Evolutionary conservation across 2,329 filamentous ascomycete species (phyloP), one percentile per base, ranked within the genome.

Genomic region (Hypoxylon sp.): DNA sequence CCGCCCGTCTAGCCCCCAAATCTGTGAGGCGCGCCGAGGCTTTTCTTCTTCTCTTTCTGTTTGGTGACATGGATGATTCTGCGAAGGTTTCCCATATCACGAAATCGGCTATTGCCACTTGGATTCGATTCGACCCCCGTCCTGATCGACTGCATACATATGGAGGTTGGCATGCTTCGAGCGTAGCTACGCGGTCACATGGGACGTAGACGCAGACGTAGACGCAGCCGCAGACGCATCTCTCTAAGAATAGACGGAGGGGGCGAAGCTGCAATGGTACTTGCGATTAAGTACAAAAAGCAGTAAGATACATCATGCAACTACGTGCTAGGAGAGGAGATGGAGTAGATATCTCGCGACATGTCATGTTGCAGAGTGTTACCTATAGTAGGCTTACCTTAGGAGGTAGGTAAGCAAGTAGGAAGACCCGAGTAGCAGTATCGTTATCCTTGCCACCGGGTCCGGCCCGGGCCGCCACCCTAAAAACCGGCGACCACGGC

Each of bases 1-100:
- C 64, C 64, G 64, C 64, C 48, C 54, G 13, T 67, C 64, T 46
- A 61, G 64, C 64, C 64, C 64, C 64, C 64, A 67, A 60, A 17
- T 17, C 28, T 24, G 8, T 19, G 19, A 6, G n/a, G 19, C 37
- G n/a, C 37, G 37, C 37, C 37, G 37, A 41, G 37, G 5, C 34
- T 19, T 41, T 19, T 39, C 7, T n/a, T n/a, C n/a, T 34, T 34
- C 13, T 15, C 7, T 26, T 7, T 4, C 24, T 26, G 24, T 26
- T 26, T 4, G n/a, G n/a, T n/a, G n/a, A n/a, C n/a, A 26, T 7
- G 24, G 7, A 6, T 34, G 37, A 19, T 41, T 41, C 37, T n/a
- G 13, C 34, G 13, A n/a, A n/a, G 11, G n/a, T 3, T 15, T 34
- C 13, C 30, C 37, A 41, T 41, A 28, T 32, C 22, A 6, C 43